Conservation (phyloP, 352 stramenopile genomes). For the Globisporangium okanoganense region DNA sequence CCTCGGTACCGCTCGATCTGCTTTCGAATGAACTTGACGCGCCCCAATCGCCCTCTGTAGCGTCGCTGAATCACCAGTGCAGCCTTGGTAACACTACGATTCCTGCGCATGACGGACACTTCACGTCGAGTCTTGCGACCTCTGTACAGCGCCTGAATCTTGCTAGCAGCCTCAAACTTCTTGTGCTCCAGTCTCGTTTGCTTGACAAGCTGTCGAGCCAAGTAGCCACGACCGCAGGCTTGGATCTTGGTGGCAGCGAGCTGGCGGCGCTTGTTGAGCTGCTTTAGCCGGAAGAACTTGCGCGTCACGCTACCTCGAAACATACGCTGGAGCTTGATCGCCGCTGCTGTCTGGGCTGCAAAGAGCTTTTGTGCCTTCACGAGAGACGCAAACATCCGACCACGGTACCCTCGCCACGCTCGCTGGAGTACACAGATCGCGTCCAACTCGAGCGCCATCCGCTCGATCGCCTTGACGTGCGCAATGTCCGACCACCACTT, state of each 20-base stretch:
- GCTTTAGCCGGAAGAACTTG: conserved; percentile 62
- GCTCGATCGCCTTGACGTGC: conserved; percentile 47
- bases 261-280: conserved; percentile 33
- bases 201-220: conserved; percentile 26
- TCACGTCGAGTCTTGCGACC: conserved; percentile 41
- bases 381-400: conserved; percentile 37
- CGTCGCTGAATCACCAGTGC: conserved; percentile 60
- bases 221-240: conserved; percentile 34
- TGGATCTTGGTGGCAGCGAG: conserved; percentile 51
- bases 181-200: conserved; percentile 20
- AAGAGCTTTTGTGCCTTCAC: conserved; percentile 43
- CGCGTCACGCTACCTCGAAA: conserved; percentile 56
- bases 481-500: conserved; percentile 63
- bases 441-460: conserved; percentile 39
- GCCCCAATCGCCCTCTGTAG: conserved; percentile 64
- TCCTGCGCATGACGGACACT: conserved; percentile 21
- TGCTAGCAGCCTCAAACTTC: conserved; percentile 36
- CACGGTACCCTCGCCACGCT: conserved; percentile 47
- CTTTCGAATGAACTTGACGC: conserved; percentile 53
- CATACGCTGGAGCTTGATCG: conserved; percentile 51
- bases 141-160: conserved; percentile 56
- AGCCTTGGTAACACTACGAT: conserved; percentile 30
- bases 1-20: conserved; percentile 50
- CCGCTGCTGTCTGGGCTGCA: conserved; percentile 33
- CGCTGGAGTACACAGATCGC: conserved; percentile 59